A percentile compares a stretch with the other conserved stretches of the same genome.
Conservation (phyloP, 2,329 filamentous ascomycete species). For the Sphaerulina vaccinii region DNA sequence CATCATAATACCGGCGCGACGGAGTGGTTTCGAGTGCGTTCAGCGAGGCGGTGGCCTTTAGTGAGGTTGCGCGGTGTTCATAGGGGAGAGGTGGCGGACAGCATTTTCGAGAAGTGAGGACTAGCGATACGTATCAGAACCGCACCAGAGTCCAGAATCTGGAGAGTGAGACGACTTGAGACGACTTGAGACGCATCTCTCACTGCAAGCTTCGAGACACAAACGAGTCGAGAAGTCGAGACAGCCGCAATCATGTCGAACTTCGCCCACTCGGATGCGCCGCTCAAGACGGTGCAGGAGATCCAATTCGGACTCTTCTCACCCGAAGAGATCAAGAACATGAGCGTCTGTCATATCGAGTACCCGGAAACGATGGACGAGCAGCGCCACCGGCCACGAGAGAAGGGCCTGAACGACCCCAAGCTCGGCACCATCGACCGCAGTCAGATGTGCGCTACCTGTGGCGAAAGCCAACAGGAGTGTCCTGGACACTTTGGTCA, state of each 20-base stretch:
- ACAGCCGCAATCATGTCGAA: conserved; percentile 75
- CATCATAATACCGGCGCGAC: conserved; percentile 19
- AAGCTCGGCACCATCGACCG: conserved; percentile 95
- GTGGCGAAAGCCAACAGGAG: conserved; percentile 90
- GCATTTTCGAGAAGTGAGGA: conserved; percentile 14
- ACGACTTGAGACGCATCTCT: no score
- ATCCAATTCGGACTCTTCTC: conserved; percentile 98
- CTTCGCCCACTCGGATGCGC: conserved; percentile 89
- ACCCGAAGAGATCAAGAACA: conserved; percentile 97
- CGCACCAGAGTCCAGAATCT: neutral
- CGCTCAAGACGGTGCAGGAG: conserved; percentile 95
- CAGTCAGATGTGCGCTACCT: conserved; percentile 93
- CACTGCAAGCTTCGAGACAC: neutral
- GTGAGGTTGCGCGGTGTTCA: conserved; percentile 33
- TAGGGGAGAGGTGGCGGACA: conserved; percentile 31
- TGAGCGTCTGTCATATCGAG: conserved; percentile 94
- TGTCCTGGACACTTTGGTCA: conserved; percentile 98
- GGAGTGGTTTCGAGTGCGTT: conserved; percentile 17
- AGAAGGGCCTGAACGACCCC: conserved; percentile 91
- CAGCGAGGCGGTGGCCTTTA: conserved; percentile 34
- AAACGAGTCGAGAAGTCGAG: neutral
- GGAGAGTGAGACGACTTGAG: neutral
- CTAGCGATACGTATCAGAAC: conserved; percentile 5
- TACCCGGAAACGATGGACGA: conserved; percentile 99
- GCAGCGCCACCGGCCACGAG: conserved; percentile 82